Evolutionary conservation across 176 grass and related monocot species (phyloP), one percentile per base, ranked within the genome.

Genomic region (Hsuehochloa calcarea): DNA sequence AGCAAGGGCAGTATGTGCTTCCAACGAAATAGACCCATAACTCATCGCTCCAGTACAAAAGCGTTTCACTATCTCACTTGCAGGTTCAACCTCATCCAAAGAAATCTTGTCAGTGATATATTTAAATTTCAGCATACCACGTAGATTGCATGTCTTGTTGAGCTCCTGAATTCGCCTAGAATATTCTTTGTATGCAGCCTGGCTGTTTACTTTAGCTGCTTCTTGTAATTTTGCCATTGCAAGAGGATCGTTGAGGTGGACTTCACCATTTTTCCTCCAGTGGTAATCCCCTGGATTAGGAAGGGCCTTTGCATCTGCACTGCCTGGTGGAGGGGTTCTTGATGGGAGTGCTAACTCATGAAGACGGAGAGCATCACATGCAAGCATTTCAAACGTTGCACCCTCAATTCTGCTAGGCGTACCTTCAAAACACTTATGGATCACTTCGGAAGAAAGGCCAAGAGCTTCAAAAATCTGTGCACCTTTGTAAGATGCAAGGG

Each of bases 401-500:
- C 96, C 96, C 77, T 96, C 91, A 72, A 99, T 88, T 83, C 96
- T 93, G 70, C 93, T 99, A 54, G 96, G 93, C 27, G 93, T 99
- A 46, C 96, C 93, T 75, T 91, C 84, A 41, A 99, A 99, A 76
- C 96, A 99, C 87, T 96, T 99, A 61, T 62, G 58, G 35, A 99
- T 86, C 16, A 99, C 96, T 89, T 99, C 77, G 0, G 91, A 89
- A 83, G 93, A 90, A 89, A 99, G 91, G 35, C 96, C 96, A 55
- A 99, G 91, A 66, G 93, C 96, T 90, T 99, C 96, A 82, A 99
- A 99, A 87, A 99, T 99, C 77, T 99, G 96, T 45, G 96, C 96
- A 74, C 96, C 96, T 90, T 99, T 99, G 81, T 99, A 99, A 64
- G 96, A 99, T 72, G 96, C 96, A 76, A 99, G 91, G 62, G 96